Base-by-base conservation (phyloP, 441 rosid species). In the Croton laevigatus region DNA sequence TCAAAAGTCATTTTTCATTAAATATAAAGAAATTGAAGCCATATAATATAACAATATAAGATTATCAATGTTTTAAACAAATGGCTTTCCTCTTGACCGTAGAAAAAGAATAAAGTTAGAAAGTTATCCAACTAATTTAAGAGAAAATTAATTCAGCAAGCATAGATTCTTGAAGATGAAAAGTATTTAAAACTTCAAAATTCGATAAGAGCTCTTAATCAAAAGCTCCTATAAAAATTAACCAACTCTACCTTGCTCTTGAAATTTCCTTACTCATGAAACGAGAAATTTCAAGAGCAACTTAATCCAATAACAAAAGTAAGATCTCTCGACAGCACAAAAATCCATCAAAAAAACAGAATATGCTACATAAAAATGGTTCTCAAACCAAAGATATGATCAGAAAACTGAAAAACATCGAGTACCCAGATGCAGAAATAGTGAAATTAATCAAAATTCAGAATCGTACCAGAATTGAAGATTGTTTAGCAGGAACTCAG, bases 391-490 rank as follows among this genome's bases (percentile, higher is more conserved):
- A 14, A 8, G 66, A 2, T 16, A 58, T 11, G n/a, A 32, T 17
- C 20, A 64, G 20, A 69, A 20, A 37, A 11, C n/a, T n/a, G 32
- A 38, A 36, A 58, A 67, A 58, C 22, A n/a, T 16, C 20, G 58
- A 60, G 42, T n/a, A 65, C 59, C 72, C 48, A 61, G 54, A 49
- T 59, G 27, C n/a, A 19, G 40, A 55, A 44, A 48, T 7, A n/a
- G 14, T 9, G 20, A 71, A 48, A 59, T 53, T 36, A 6, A 67
- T 48, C 48, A 55, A 72, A 74, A 52, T 64, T 42, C 48, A 55
- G 70, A 74, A 52, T n/a, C 34, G 54, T 37, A 71, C 72, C 72
- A 71, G 59, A 75, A 70, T 38, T 27, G 73, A 57, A 68, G 73
- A 63, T 37, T 49, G 14, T 17, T 8, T 38, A 59, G 46, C 42